Evolutionary conservation across 345 rosid genomes (phyloP).

Genomic region (Syzygium grande): DNA sequence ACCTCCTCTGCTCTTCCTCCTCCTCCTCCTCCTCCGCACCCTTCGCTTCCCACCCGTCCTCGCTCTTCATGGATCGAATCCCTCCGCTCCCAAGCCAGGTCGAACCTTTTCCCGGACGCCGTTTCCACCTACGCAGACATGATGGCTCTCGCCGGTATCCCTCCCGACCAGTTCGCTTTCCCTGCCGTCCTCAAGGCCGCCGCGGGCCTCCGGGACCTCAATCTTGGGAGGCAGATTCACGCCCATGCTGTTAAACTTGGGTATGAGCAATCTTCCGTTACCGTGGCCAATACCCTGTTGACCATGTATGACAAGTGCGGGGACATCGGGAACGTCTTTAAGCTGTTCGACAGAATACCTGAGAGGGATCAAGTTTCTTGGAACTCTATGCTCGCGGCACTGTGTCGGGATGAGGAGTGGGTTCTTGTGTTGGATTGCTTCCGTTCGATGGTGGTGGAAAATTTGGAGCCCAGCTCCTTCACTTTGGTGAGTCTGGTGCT

Average conservation of each 20-base stretch:
- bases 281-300: constrained; percentile 67
- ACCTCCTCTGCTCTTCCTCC: background rate
- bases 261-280: constrained; percentile 31
- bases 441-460: constrained; percentile 43
- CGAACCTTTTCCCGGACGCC: constrained; percentile 55
- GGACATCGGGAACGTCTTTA: constrained; percentile 31
- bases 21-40: background rate
- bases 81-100: constrained; percentile 48
- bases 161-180: constrained; percentile 64
- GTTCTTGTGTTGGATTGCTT: constrained; percentile 57
- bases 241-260: constrained; percentile 76
- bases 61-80: constrained; percentile 45
- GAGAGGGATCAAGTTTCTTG: constrained; percentile 82
- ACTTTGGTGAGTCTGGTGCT: constrained; percentile 67
- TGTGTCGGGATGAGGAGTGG: constrained; percentile 65
- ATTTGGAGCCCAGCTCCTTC: constrained; percentile 73
- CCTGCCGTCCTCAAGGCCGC: constrained; percentile 75
- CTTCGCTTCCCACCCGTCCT: background rate
- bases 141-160: constrained; percentile 28
- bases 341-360: constrained; percentile 71
- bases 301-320: constrained; percentile 69
- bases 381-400: constrained; percentile 67
- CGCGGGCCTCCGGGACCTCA: constrained; percentile 38
- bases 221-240: constrained; percentile 67
- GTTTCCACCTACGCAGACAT: constrained; percentile 52